These are phyloP conservation scores for Claviceps sp. DNA, from an alignment of 2,329 filamentous ascomycete species.

Conservation along the genomic window DNA sequence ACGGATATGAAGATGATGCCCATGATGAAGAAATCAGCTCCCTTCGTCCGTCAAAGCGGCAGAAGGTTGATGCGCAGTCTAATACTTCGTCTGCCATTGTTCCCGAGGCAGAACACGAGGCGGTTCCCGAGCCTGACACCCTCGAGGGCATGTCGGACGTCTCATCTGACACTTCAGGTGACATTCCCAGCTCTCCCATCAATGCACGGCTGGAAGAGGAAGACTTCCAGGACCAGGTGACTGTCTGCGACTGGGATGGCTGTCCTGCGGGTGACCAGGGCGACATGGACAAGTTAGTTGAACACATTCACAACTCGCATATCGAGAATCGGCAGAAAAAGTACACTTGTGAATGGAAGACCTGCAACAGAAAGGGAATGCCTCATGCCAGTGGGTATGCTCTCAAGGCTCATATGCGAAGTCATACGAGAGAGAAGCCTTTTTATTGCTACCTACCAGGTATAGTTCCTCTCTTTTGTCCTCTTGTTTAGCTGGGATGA, in stretches of 20 bases:
- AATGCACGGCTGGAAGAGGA: conserved; percentile 59
- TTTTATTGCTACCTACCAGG: conserved; percentile 94
- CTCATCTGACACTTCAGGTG: conserved; percentile 82
- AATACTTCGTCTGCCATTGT: conserved; percentile 31
- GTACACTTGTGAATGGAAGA: conserved; percentile 96
- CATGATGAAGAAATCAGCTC: conserved; percentile 27
- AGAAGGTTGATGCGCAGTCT: conserved; percentile 31
- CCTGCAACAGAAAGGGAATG: conserved; percentile 77
- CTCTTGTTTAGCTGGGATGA: background rate
- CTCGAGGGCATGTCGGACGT: conserved; percentile 55
- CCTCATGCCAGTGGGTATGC: conserved; percentile 93
- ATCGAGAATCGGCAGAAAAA: conserved; percentile 90
- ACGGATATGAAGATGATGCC: conserved; percentile 32
- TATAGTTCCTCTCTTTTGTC: conserved; percentile 27
- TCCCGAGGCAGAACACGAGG: conserved; percentile 29
- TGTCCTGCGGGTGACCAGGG: conserved; percentile 57
- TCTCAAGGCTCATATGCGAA: conserved; percentile 91
- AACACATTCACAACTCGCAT: conserved; percentile 83
- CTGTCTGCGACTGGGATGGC: conserved; percentile 64
- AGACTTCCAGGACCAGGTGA: conserved; percentile 65
- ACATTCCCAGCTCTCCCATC: conserved; percentile 58
- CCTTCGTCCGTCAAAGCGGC: conserved; percentile 32
- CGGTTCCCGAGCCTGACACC: conserved; percentile 35
- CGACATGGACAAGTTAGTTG: conserved; percentile 71
- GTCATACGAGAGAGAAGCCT: conserved; percentile 94